These are phyloP conservation scores for Candida neerlandica DNA, from an alignment of 1,139 yeast genomes.

Conservation along the genomic window DNA sequence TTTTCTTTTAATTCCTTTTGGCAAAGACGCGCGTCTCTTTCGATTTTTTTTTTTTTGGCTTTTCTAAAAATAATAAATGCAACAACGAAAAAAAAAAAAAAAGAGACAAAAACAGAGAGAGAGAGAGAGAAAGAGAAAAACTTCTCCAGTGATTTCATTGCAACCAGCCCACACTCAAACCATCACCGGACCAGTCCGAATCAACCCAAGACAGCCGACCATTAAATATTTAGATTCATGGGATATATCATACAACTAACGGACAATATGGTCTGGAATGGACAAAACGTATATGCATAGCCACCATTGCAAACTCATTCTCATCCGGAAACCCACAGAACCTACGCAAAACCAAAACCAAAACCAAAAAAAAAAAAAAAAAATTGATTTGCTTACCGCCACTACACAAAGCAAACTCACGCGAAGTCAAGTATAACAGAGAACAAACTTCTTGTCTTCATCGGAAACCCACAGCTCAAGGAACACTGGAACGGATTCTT, in stretches of 20 bases:
- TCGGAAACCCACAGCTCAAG: not conserved
- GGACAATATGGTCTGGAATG: not conserved
- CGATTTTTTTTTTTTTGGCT: not conserved
- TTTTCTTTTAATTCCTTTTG: not conserved
- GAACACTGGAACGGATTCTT: not conserved
- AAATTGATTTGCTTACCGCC: not conserved
- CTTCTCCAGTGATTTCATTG: not conserved
- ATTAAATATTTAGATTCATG: not conserved
- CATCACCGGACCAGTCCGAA: not conserved
- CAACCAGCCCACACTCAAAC: conserved; percentile 2
- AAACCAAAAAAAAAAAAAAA: not conserved
- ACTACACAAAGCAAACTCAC: not conserved
- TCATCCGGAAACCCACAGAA: not conserved
- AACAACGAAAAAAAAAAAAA: not conserved
- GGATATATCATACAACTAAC: no score
- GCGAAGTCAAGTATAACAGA: not conserved
- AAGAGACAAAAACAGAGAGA: not conserved
- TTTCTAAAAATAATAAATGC: conserved; percentile 2
- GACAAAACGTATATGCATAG: not conserved
- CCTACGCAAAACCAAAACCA: not conserved
- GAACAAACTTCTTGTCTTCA: not conserved
- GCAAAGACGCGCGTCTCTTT: not conserved
- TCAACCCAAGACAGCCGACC: not conserved
- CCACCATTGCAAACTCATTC: not conserved
- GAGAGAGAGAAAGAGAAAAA: not conserved